These are phyloP conservation scores for Miscanthus lutarioriparius DNA, from an alignment of 176 grass and related monocot genomes.

Conservation along the genomic window DNA sequence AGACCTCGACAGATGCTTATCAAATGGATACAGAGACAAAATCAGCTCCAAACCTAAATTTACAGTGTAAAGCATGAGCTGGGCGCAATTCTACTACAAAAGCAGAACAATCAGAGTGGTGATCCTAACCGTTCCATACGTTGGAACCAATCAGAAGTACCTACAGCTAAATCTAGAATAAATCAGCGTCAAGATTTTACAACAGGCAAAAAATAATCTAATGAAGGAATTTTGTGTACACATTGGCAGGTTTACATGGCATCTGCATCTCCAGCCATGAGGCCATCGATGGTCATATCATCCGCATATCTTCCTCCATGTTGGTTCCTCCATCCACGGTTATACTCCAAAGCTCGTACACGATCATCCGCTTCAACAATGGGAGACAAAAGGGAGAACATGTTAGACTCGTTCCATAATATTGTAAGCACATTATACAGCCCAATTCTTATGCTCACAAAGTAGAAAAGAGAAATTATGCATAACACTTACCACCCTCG, in stretches of 20 bases:
- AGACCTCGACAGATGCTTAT: not conserved
- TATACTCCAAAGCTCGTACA: conserved; percentile 36
- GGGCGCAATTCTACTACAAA: conserved; percentile 20
- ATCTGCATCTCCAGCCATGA: conserved; percentile 28
- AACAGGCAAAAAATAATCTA: conserved; percentile 21
- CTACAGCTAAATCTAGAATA: conserved; percentile 38
- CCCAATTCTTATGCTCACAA: not conserved
- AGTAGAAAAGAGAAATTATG: not conserved
- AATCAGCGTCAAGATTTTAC: conserved; percentile 24
- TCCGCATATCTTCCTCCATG: conserved; percentile 30
- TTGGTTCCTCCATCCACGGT: conserved; percentile 47
- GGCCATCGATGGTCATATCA: conserved; percentile 30
- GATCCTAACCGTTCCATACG: conserved; percentile 5
- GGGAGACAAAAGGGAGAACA: not conserved
- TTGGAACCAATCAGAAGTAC: conserved; percentile 20
- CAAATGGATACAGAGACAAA: not conserved
- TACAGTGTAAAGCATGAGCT: conserved; percentile 17
- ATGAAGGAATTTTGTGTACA: conserved; percentile 22
- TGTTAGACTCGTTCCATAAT: conserved; percentile 5
- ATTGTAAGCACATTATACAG: not conserved
- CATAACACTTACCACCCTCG: conserved; percentile 58
- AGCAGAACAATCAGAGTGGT: not conserved
- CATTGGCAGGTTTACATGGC: conserved; percentile 30
- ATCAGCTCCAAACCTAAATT: conserved; percentile 7
- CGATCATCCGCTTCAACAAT: conserved; percentile 31